Base-by-base conservation (phyloP, 257 asterid species). In the Plantago ovata region DNA sequence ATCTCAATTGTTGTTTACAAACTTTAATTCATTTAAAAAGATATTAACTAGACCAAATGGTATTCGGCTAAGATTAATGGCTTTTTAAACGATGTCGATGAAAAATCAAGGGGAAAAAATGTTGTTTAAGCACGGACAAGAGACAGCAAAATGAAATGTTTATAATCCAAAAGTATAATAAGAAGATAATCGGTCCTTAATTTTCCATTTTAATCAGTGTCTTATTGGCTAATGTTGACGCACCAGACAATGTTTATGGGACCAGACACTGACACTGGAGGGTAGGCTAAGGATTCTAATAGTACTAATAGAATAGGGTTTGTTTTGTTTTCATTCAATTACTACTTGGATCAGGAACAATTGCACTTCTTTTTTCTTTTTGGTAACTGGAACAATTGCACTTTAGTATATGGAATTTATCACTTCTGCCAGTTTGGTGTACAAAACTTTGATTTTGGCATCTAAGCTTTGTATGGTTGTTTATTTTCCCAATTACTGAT, bases 151-250 rank as follows among this genome's bases (percentile, higher is more conserved):
- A 8, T 28, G 1, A 28, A 28, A 8, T 28, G 18, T 44, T 44
- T 44, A 13, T 44, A 13, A 44, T 41, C 46, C 15, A 11, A 13
- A 67, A 76, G 57, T 72, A n/a, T n/a, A 46, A 14, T 46, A 14
- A 14, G 21, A 9, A 46, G n/a, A 13, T 46, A 14, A 46, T 14
- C 23, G n/a, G 18, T 20, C 28, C 5, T 38, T 16, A 55, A 38
- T 38, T 38, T n/a, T 33, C 45, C 60, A 32, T 54, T 56, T 56
- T 16, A 56, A 39, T 20, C 6, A 39, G 19, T 39, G 61, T 56
- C 61, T 18, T 54, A 36, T 36, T 55, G n/a, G 28, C 28, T 56
- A 40, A 40, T 40, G 33, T 57, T 28, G 39, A 56, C 41, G 44
- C 59, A 53, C 9, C 59, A 33, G 32, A 33, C 59, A 53, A 32